phyloP scores from a whole-genome alignment of 768 basidiomycete genomes.

The Cytidiella melzeri region DNA sequence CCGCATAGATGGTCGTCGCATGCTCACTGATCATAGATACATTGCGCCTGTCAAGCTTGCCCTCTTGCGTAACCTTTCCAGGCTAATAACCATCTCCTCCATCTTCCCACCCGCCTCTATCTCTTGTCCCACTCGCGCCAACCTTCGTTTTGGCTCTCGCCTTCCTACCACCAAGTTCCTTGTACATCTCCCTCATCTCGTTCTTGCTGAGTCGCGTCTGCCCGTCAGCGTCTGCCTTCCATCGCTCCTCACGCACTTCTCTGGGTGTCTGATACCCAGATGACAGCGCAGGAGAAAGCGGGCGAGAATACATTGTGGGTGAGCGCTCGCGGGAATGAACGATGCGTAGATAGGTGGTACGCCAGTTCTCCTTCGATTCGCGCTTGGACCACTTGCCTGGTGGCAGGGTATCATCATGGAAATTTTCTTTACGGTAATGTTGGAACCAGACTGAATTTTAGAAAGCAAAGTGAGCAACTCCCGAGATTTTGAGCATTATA shows the following conservation, averaged over 20 bases:
- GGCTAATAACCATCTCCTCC: conserved; percentile 6
- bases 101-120: conserved; percentile 75
- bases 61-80: too few species aligned
- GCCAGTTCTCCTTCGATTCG: conserved; percentile 94
- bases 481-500: neutral
- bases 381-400: conserved; percentile 87
- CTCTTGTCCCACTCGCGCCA: conserved; percentile 56
- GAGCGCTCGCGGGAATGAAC: conserved; percentile 33
- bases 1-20: too few species aligned
- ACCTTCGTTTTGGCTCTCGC: conserved; percentile 68
- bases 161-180: conserved; percentile 84
- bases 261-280: conserved; percentile 74
- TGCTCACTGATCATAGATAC: too few species aligned
- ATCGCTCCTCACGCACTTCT: conserved; percentile 73
- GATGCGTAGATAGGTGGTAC: conserved; percentile 40
- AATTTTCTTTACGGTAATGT: conserved; percentile 81
- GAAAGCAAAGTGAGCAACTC: neutral
- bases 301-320: conserved; percentile 33
- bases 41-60: too few species aligned
- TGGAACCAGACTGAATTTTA: conserved; percentile 91
- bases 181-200: conserved; percentile 90
- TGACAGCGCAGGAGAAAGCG: conserved; percentile 42
- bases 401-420: conserved; percentile 73
- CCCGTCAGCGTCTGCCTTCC: conserved; percentile 51
- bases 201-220: conserved; percentile 59